phyloP scores from a whole-genome alignment of 495 filamentous ascomycete species.

The Aspergillus funiculosus region DNA sequence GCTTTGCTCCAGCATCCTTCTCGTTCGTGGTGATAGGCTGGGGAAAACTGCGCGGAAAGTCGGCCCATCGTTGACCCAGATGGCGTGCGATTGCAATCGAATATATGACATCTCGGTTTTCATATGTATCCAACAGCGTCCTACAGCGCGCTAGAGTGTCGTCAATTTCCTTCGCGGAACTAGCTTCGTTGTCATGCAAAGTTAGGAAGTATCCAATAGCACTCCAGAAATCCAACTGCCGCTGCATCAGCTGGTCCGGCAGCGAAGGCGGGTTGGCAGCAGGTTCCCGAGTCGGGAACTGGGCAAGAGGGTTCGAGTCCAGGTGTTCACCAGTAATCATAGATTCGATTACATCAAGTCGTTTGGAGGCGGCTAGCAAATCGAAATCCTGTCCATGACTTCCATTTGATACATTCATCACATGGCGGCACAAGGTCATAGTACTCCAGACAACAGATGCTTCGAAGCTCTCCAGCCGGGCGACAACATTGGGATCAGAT shows the following conservation, averaged over 20 bases:
- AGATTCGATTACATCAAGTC: conserved; percentile 68
- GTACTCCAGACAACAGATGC: conserved; percentile 68
- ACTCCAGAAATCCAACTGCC: conserved; percentile 77
- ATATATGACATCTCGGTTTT: conserved; percentile 90
- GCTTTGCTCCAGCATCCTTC: conserved; percentile 62
- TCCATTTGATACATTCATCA: conserved; percentile 33
- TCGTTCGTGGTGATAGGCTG: conserved; percentile 59
- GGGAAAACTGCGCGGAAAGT: conserved; percentile 53
- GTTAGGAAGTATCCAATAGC: conserved; percentile 66
- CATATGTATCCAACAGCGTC: conserved; percentile 64
- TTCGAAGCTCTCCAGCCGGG: conserved; percentile 58
- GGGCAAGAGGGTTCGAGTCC: conserved; percentile 50
- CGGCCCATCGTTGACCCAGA: conserved; percentile 61
- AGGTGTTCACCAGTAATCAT: conserved; percentile 65
- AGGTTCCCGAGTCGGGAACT: conserved; percentile 36
- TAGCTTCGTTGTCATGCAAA: conserved; percentile 55
- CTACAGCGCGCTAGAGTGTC: conserved; percentile 57
- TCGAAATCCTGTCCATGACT: conserved; percentile 43
- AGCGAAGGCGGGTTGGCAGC: conserved; percentile 36
- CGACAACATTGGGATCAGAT: conserved; percentile 35
- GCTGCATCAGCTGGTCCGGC: conserved; percentile 48
- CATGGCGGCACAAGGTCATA: conserved; percentile 44
- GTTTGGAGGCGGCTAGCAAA: conserved; percentile 55
- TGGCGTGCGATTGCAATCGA: conserved; percentile 76
- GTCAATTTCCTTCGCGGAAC: conserved; percentile 55